A percentile compares a stretch with the other conserved stretches of the same genome.
phyloP scores from a whole-genome alignment of 148 eudicot species.

The Vaccinium darrowii region DNA sequence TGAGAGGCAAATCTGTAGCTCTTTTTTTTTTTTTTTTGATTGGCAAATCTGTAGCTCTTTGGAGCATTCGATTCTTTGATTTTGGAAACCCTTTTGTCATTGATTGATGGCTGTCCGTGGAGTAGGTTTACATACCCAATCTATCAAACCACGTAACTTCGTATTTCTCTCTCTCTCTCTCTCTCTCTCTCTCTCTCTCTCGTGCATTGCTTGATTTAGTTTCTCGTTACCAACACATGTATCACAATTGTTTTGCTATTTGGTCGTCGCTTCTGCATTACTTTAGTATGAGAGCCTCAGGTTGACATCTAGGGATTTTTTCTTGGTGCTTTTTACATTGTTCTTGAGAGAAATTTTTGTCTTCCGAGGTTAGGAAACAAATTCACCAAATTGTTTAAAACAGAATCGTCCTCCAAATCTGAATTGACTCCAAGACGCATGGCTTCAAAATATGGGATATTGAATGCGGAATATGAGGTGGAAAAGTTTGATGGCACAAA shows the following conservation, averaged over 20 bases:
- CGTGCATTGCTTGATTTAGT: background rate
- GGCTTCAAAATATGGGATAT: background rate
- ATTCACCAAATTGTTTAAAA: background rate
- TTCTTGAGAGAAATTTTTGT: conserved; percentile 1
- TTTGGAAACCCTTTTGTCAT: background rate
- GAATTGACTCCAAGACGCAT: background rate
- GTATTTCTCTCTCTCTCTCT: too few relatives aligned
- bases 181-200: too few relatives aligned
- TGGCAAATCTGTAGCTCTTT: background rate
- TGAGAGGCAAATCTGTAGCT: background rate
- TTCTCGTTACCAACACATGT: background rate
- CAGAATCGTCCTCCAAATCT: background rate
- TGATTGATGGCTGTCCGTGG: background rate
- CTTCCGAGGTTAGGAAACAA: background rate
- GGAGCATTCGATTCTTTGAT: background rate
- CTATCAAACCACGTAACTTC: background rate
- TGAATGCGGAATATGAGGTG: background rate
- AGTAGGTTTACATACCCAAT: background rate
- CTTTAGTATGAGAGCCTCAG: background rate
- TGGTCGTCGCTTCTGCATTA: background rate
- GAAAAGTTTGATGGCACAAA: conserved; percentile 3
- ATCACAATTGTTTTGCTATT: background rate
- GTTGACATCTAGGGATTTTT: background rate
- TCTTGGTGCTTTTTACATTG: background rate
- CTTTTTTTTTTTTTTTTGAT: background rate